Conservation (phyloP, 768 basidiomycete genomes). For the Leccinum variicolor region DNA sequence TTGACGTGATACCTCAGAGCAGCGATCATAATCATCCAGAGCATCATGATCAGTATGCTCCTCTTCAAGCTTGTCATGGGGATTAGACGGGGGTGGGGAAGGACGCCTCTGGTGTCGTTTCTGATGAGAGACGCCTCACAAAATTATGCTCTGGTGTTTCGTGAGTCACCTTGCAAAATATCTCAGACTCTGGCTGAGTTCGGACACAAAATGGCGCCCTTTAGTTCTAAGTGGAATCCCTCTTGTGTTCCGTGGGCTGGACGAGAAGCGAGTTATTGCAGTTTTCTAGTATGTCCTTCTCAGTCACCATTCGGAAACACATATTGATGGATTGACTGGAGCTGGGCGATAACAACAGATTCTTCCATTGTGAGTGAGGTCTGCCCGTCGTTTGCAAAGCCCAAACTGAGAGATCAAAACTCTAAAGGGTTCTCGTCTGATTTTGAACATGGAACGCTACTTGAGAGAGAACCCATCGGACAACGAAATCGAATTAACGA, state of each 20-base stretch:
- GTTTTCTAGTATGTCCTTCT: slow-evolving; percentile 4
- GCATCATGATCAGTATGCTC: slow-evolving; percentile 38
- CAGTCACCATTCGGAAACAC: background rate
- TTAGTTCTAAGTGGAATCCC: slow-evolving; percentile 3
- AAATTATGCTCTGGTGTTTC: slow-evolving; percentile 39
- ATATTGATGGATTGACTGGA: slow-evolving; percentile 4
- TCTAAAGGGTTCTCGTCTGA: slow-evolving; percentile 21
- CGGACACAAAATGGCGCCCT: background rate
- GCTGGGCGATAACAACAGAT: slow-evolving; percentile 13
- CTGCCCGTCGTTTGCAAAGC: background rate
- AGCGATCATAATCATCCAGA: slow-evolving; percentile 31
- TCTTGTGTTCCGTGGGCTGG: background rate
- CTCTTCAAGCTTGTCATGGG: slow-evolving; percentile 34
- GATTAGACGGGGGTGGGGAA: slow-evolving; percentile 37
- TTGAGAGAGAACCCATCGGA: background rate
- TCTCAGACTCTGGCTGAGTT: background rate
- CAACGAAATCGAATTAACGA: slow-evolving; percentile 10
- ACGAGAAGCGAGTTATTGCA: background rate
- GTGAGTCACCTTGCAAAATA: slow-evolving; percentile 22
- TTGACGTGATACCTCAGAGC: slow-evolving; percentile 4
- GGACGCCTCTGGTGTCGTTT: slow-evolving; percentile 38
- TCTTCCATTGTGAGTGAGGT: slow-evolving; percentile 16
- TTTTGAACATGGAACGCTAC: slow-evolving; percentile 23
- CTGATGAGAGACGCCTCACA: slow-evolving; percentile 46
- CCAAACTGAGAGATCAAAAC: too few relatives aligned